phyloP scores from a whole-genome alignment of 805 yeast species.

The Wickerhamomyces hampshirensis region DNA sequence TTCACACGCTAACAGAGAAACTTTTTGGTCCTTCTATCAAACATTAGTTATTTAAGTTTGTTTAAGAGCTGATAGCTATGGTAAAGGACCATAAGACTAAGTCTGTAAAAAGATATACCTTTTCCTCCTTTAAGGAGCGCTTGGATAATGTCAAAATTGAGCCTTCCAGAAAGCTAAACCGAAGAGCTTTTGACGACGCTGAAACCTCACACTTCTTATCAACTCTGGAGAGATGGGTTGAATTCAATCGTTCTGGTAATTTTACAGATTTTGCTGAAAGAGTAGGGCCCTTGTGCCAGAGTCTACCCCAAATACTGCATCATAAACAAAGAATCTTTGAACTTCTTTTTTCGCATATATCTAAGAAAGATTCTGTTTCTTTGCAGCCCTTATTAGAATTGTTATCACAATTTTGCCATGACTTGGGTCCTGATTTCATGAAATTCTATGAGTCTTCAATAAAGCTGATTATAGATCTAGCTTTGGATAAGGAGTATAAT shows the following conservation, averaged over 20 bases:
- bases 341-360: slow-evolving; percentile 41
- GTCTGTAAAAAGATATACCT: slow-evolving; percentile 50
- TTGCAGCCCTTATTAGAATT: slow-evolving; percentile 79
- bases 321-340: slow-evolving; percentile 62
- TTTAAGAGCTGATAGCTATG: slow-evolving; percentile 3
- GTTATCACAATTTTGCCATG: slow-evolving; percentile 82
- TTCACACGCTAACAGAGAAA: too few species aligned
- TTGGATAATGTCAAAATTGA: slow-evolving; percentile 82
- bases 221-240: slow-evolving; percentile 82
- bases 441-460: slow-evolving; percentile 57
- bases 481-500: slow-evolving; percentile 40
- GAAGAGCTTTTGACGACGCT: slow-evolving; percentile 62
- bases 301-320: slow-evolving; percentile 76
- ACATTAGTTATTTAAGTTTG: not conserved
- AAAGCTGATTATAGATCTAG: slow-evolving; percentile 42
- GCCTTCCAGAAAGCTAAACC: slow-evolving; percentile 52
- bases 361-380: slow-evolving; percentile 59
- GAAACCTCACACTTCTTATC: slow-evolving; percentile 77
- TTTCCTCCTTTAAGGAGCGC: slow-evolving; percentile 75
- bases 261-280: slow-evolving; percentile 60
- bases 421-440: slow-evolving; percentile 87
- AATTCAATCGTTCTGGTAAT: slow-evolving; percentile 69
- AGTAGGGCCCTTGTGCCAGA: slow-evolving; percentile 51
- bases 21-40: too few species aligned
- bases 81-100: slow-evolving; percentile 36